Base-by-base conservation (phyloP, 768 basidiomycete genomes). In the Kwoniella dendrophila region DNA sequence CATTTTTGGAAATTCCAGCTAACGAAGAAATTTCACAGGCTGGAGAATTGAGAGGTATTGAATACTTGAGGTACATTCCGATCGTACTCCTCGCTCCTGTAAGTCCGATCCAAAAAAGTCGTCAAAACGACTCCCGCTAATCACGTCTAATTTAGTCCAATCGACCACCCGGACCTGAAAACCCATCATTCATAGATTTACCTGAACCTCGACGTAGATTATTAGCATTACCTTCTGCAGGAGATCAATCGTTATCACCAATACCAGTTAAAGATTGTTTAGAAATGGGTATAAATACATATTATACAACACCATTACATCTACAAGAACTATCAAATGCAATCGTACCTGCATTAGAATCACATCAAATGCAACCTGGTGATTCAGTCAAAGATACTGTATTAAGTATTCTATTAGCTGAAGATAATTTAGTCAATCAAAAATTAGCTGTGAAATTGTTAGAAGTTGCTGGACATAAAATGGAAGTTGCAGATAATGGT, bases 401-500 rank as follows among this genome's bases (percentile, higher is more conserved):
- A 2, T 92, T 92, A 80, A 90, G 92, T 76, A 95, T 99, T 68
- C 84, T 99, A 29, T 85, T 99, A 16, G 96, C 96, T 0, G 96
- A 99, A 78, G 96, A 98, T 78, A 98, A 97, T 72, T 81, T 92
- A 69, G 92, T 80, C 58, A 78, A 78, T 56, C 77, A 78, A 64
- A 95, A 95, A 78, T 82, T 98, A 8, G 96, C 96, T 0, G 89
- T 96, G 64, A 96, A 95, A 83, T 90, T 98, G 63, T 82, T 99
- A 14, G 95, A 98, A 80, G 92, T 90, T 74, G 93, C 93, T 57
- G 94, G 96, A 0, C 96, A 98, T 74, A 85, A 86, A 8, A 92
- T 96, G 26, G 92, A 96, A 82, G 92, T 98, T 59, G 96, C 94
- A 18, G 95, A 98, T 83, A 98, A 99, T 75, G 95, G 95, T 7